Evolutionary conservation across 2,329 filamentous ascomycete species (phyloP), one percentile per base, ranked within the genome.

Genomic region (Penicillium thymicola): DNA sequence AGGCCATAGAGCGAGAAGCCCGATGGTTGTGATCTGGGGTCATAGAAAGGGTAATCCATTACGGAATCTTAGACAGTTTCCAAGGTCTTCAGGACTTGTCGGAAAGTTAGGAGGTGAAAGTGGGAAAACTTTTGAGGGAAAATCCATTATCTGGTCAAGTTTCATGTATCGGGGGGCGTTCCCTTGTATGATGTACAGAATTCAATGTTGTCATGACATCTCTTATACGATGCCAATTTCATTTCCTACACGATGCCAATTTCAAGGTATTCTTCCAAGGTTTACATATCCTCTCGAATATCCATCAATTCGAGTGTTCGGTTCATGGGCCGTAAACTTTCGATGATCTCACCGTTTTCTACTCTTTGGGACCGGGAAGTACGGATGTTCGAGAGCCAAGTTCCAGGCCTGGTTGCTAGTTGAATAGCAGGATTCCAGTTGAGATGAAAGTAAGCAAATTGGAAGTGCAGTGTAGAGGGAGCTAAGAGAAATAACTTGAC

Each of bases 41-140:
- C 64, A 63, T 80, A 85, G 70, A 81, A 84, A 51, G 78, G 76
- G 70, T 83, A 85, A 64, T 85, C 82, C 82, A 86, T 85, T 45
- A 46, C 41, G 44, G 36, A 38, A 42, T 54, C 30, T 32, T 27
- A 25, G 30, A 36, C 16, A 25, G 21, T 25, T 36, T 23, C 28
- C 48, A 51, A 43, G 18, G 45, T 45, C 21, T 47, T 5, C 16
- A 37, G 18, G 21, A 2, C 18, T 23, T 25, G 27, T 42, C 40
- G 41, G 40, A 36, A 36, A 52, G 34, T 45, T 41, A 44, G 48
- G 41, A 36, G 41, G 42, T 37, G 18, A 32, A 32, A 42, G 21
- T 21, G 18, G 34, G 16, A 47, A 47, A 47, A 47, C 42, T 30
- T 44, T 44, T 30, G 6, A 32, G 23, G 18, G 44, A 36, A 47